phyloP scores from a whole-genome alignment of 352 stramenopile species.

The Phytophthora europaea region DNA sequence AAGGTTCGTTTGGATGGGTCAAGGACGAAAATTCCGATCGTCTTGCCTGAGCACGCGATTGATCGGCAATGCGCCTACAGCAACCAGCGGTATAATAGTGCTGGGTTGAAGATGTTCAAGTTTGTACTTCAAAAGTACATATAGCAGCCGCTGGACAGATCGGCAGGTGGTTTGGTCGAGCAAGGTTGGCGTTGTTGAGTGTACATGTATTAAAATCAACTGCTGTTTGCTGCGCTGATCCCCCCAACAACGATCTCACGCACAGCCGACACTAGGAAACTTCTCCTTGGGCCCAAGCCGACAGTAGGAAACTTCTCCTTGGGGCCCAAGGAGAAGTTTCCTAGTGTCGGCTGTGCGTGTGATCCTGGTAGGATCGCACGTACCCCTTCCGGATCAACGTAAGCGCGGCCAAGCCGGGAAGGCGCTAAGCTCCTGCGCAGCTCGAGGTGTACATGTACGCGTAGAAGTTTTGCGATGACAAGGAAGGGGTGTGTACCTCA shows the following conservation, averaged over 20 bases:
- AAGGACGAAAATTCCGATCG: not conserved
- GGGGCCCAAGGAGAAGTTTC: not conserved
- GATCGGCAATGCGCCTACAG: no score
- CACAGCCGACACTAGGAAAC: not conserved
- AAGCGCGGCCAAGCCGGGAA: slow-evolving; percentile 1
- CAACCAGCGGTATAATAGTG: no score
- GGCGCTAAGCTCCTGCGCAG: not conserved
- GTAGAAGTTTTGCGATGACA: slow-evolving; percentile 32
- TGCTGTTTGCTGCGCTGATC: not conserved
- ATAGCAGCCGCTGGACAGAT: not conserved
- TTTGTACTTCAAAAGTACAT: not conserved
- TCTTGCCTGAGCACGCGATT: not conserved
- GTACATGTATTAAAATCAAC: not conserved
- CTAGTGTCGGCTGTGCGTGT: not conserved
- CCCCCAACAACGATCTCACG: not conserved
- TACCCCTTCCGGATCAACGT: not conserved
- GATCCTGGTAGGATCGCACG: not conserved
- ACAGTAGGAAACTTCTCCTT: no score
- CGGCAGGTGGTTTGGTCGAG: not conserved
- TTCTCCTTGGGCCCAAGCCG: not conserved
- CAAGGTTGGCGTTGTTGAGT: not conserved
- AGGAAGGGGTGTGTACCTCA: slow-evolving; percentile 18
- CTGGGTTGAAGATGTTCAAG: not conserved
- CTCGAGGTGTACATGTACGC: slow-evolving; percentile 11
- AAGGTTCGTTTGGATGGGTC: slow-evolving; percentile 8